Evolutionary conservation across 2,329 filamentous ascomycete genomes (phyloP), one percentile per base, ranked within the genome.

Genomic region (Aureobasidium sp.): DNA sequence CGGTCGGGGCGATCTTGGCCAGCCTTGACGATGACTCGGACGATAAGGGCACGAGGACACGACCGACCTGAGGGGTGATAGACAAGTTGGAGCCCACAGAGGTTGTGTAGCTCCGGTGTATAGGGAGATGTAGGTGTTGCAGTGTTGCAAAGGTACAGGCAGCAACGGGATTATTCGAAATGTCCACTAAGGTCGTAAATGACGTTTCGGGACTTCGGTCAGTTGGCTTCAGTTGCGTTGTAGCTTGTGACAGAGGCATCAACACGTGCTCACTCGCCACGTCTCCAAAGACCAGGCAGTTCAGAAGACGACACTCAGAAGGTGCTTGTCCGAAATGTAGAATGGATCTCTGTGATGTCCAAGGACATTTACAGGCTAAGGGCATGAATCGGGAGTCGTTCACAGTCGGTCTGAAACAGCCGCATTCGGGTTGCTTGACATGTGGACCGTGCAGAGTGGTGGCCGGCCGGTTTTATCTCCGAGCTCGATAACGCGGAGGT

Each of bases 111-210:
- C 48, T 25, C 48, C 10, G 8, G 9, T 6, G 25, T 53, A 21
- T 29, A 54, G 36, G 50, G 32, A 11, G 13, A 37, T 37, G 34
- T 52, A 21, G 21, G 21, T 21, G 21, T 21, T 21, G 21, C 21
- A 21, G 21, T 39, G 49, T 27, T 16, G 34, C 32, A 15, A 27
- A 7, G 37, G 16, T 30, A 10, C 21, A 36, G 53, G 53, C 53
- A 57, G 53, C 25, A 57, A 57, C 53, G 53, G 53, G 6, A 34
- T 21, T 44, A 44, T 57, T 55, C 45, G 16, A 27, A 48, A 48
- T 55, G 32, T n/a, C 53, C 53, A 57, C 53, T 30, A 57, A 45
- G 53, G 53, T 57, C 53, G 21, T 45, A 34, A 27, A 57, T 57
- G 53, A 57, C 53, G 53, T 57, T 57, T 37, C 37, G 36, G 27